A percentile compares a stretch with the other conserved stretches of the same genome.
Evolutionary conservation across 768 basidiomycete species (phyloP).

Genomic region (Cystobasidium tubakii): DNA sequence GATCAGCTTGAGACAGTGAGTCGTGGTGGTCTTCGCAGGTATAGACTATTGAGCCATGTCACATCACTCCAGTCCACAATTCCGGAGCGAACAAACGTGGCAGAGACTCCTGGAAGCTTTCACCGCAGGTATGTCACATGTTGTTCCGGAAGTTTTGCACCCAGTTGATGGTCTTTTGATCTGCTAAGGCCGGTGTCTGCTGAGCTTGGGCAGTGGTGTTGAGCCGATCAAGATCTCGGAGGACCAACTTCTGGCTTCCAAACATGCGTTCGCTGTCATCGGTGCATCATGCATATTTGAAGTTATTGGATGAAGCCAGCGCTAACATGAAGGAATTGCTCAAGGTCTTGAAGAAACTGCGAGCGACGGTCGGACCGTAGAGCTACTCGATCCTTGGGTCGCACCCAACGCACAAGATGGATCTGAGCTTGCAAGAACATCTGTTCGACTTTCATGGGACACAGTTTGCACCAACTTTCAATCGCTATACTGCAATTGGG

Average conservation of each 20-base stretch:
- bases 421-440: background rate
- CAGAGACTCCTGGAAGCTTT: background rate
- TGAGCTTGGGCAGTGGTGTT: slow-evolving; percentile 24
- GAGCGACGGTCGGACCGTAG: background rate
- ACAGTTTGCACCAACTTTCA: slow-evolving; percentile 21
- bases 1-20: slow-evolving; percentile 11
- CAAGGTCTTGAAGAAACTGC: slow-evolving; percentile 1
- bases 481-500: slow-evolving; percentile 33
- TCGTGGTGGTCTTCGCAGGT: background rate
- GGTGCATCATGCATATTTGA: background rate
- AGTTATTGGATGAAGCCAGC: background rate
- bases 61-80: background rate
- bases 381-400: slow-evolving; percentile 27
- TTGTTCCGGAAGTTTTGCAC: too few species aligned
- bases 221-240: background rate
- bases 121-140: slow-evolving; percentile 4
- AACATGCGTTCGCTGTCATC: slow-evolving; percentile 33
- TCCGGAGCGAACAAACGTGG: slow-evolving; percentile 26
- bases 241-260: background rate
- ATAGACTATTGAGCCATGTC: too few species aligned
- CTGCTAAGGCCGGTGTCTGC: background rate
- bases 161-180: background rate
- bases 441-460: slow-evolving; percentile 17
- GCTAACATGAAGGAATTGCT: background rate
- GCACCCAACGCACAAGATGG: background rate